Conservation (phyloP, 306 rosid species). For the Hippophae rhamnoides region DNA sequence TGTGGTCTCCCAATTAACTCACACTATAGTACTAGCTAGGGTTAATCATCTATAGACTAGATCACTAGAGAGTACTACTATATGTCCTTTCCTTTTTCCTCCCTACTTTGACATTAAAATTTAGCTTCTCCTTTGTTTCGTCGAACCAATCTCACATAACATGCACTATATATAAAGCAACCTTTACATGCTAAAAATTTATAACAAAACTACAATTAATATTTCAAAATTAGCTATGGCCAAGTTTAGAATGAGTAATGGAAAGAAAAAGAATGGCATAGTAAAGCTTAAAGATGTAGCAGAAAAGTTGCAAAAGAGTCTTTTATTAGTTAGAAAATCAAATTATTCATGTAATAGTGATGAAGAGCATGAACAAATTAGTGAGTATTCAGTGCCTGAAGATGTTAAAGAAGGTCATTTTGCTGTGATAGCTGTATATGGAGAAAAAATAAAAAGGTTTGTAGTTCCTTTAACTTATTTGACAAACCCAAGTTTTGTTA, state of each 20-base stretch:
- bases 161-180: conserved; percentile 14
- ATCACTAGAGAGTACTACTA: no score
- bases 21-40: background rate
- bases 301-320: conserved; percentile 54
- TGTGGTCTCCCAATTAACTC: conserved; percentile 31
- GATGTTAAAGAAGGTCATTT: conserved; percentile 89
- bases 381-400: conserved; percentile 36
- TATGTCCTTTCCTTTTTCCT: no score
- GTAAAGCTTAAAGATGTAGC: conserved; percentile 45
- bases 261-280: conserved; percentile 39
- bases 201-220: background rate
- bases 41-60: no score
- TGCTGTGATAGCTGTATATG: conserved; percentile 52
- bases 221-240: conserved; percentile 22
- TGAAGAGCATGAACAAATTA: background rate
- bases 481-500: conserved; percentile 43
- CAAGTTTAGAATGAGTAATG: conserved; percentile 13
- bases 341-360: background rate
- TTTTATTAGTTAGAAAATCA: conserved; percentile 28
- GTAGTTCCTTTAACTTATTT: conserved; percentile 61
- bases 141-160: no score
- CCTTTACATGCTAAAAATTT: background rate
- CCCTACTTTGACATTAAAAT: no score
- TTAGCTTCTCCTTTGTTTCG: no score
- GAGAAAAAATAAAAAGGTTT: conserved; percentile 47